A percentile compares a stretch with the other conserved stretches of the same genome.
Evolutionary conservation across 2,329 filamentous ascomycete genomes (phyloP).

Genomic region (Diaporthe citri): DNA sequence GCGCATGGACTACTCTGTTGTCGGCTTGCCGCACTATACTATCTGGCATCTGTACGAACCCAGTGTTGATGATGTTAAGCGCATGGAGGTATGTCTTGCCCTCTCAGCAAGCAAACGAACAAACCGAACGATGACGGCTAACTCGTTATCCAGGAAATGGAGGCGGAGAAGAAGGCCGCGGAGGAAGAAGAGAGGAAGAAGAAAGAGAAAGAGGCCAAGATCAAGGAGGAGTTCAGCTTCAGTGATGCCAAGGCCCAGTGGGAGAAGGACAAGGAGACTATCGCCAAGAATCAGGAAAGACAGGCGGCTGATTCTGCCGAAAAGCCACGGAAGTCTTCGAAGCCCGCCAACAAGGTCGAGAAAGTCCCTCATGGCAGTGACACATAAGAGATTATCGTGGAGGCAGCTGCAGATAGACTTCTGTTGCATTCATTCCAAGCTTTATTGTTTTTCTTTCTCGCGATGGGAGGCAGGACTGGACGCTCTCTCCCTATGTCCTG

Average conservation of each 20-base stretch:
- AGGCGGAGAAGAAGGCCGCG: conserved; percentile 82
- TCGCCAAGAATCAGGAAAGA: conserved; percentile 71
- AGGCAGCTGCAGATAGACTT: conserved; percentile 16
- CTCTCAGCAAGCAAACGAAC: conserved; percentile 4
- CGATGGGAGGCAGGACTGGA: background rate
- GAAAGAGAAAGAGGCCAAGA: conserved; percentile 79
- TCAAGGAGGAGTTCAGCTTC: conserved; percentile 78
- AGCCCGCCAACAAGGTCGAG: conserved; percentile 21
- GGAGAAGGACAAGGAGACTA: conserved; percentile 86
- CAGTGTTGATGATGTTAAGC: conserved; percentile 95
- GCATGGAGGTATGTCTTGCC: conserved; percentile 81
- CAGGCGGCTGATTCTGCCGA: conserved; percentile 35
- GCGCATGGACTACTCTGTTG: conserved; percentile 94
- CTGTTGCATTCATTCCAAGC: conserved; percentile 12
- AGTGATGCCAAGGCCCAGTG: conserved; percentile 82
- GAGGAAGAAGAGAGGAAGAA: conserved; percentile 85
- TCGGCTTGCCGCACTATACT: conserved; percentile 96
- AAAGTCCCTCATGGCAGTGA: conserved; percentile 19
- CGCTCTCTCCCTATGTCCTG: background rate
- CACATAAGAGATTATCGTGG: background rate
- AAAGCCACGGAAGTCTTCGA: conserved; percentile 37
- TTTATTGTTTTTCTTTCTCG: conserved; percentile 13
- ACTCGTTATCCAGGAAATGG: conserved; percentile 79
- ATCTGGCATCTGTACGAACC: conserved; percentile 99
- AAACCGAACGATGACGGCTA: background rate